These are phyloP conservation scores for Trichophyton simii DNA, from an alignment of 2,329 filamentous ascomycete species.

Conservation along the genomic window DNA sequence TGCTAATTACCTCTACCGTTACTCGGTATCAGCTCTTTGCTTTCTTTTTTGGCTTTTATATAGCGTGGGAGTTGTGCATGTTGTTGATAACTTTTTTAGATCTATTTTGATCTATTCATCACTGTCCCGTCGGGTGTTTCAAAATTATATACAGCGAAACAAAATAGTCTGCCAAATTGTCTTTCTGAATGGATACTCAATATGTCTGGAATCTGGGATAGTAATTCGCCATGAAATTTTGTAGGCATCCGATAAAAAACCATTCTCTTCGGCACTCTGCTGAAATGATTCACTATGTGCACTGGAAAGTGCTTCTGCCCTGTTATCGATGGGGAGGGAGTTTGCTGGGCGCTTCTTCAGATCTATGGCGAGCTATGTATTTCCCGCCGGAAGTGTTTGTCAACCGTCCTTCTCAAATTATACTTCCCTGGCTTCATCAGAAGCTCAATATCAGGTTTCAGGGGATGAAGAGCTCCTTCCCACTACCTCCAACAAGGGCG, in stretches of 20 bases:
- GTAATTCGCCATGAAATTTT: background rate
- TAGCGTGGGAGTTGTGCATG: background rate
- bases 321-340: too few relatives aligned
- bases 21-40: background rate
- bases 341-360: too few relatives aligned
- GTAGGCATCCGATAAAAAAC: too few relatives aligned
- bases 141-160: background rate
- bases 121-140: background rate
- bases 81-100: background rate
- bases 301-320: too few relatives aligned
- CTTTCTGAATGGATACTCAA: background rate
- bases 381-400: too few relatives aligned
- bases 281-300: too few relatives aligned
- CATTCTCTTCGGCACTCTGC: too few relatives aligned
- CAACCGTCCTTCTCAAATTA: too few relatives aligned
- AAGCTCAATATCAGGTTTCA: conserved; percentile 6
- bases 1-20: background rate
- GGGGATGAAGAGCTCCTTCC: conserved; percentile 25
- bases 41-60: background rate
- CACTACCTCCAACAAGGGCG: conserved; percentile 24
- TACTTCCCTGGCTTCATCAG: background rate
- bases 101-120: background rate
- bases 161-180: background rate
- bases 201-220: background rate
- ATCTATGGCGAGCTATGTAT: too few relatives aligned